Conservation (phyloP, 257 asterid genomes). For the Lycium barbarum region DNA sequence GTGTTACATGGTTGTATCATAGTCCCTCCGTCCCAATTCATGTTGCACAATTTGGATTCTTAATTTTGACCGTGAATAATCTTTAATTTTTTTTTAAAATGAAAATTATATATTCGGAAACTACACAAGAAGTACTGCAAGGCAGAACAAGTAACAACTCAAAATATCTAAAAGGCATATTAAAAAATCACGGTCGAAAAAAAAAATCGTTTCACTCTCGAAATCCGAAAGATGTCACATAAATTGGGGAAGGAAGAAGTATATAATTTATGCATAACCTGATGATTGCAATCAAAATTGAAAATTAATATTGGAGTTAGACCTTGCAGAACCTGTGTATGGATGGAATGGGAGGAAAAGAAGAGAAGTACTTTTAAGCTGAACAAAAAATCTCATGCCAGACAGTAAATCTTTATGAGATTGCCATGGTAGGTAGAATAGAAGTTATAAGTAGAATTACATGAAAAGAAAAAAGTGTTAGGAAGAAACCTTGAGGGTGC, state of each 20-base stretch:
- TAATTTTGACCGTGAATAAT: too few relatives aligned
- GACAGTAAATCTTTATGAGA: not conserved
- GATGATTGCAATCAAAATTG: not conserved
- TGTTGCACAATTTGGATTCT: too few relatives aligned
- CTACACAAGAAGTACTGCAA: too few relatives aligned
- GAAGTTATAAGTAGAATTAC: not conserved
- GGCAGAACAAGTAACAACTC: too few relatives aligned
- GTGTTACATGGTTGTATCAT: not conserved
- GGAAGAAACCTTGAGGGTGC: conserved; percentile 79
- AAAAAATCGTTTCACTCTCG: too few relatives aligned
- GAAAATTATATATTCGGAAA: too few relatives aligned
- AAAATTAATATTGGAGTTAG: not conserved
- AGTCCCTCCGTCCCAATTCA: too few relatives aligned
- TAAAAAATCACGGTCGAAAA: too few relatives aligned
- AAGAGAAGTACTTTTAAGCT: not conserved
- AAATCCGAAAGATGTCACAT: too few relatives aligned
- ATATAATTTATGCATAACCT: not conserved
- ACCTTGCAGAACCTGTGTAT: not conserved
- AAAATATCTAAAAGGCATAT: too few relatives aligned
- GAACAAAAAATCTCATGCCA: not conserved
- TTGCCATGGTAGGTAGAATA: not conserved
- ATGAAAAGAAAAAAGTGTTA: not conserved
- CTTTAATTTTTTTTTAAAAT: too few relatives aligned
- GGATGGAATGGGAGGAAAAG: not conserved
- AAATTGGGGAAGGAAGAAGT: too few relatives aligned